Evolutionary conservation across 1,284 basidiomycete species (phyloP).

Genomic region (Earliella scabrosa): DNA sequence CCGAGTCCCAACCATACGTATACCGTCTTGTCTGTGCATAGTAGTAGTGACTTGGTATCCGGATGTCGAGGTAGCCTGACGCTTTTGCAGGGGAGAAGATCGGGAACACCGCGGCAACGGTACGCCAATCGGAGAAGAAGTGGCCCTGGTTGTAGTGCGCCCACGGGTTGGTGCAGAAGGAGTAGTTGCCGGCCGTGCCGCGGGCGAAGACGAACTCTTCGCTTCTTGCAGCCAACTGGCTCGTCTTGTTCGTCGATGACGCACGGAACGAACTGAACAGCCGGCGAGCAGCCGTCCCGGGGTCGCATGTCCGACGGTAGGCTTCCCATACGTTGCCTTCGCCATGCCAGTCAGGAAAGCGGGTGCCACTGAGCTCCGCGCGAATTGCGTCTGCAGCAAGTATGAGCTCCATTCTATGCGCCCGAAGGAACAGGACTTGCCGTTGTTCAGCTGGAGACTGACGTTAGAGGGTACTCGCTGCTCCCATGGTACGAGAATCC

Average conservation of each 20-base stretch:
- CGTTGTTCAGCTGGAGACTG: conserved; percentile 58
- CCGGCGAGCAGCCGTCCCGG: conserved; percentile 76
- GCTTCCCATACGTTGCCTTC: conserved; percentile 91
- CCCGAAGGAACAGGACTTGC: conserved; percentile 36
- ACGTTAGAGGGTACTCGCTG: conserved; percentile 71
- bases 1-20: conserved; percentile 89
- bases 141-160: conserved; percentile 88
- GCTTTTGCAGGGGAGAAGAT: conserved; percentile 90
- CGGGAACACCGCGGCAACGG: conserved; percentile 84
- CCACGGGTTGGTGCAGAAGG: conserved; percentile 84
- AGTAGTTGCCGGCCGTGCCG: conserved; percentile 63
- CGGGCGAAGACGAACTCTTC: conserved; percentile 66
- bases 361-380: conserved; percentile 68
- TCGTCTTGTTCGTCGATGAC: conserved; percentile 40
- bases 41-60: conserved; percentile 95
- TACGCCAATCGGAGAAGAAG: conserved; percentile 95
- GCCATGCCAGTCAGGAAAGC: conserved; percentile 83
- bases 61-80: conserved; percentile 84
- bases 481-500: conserved; percentile 90
- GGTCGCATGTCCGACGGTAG: conserved; percentile 89
- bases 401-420: not conserved
- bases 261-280: conserved; percentile 76
- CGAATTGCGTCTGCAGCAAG: conserved; percentile 54
- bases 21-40: conserved; percentile 82
- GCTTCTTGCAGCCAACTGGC: conserved; percentile 38